Conservation (phyloP, 345 rosid genomes). For the Microthlaspi erraticum region DNA sequence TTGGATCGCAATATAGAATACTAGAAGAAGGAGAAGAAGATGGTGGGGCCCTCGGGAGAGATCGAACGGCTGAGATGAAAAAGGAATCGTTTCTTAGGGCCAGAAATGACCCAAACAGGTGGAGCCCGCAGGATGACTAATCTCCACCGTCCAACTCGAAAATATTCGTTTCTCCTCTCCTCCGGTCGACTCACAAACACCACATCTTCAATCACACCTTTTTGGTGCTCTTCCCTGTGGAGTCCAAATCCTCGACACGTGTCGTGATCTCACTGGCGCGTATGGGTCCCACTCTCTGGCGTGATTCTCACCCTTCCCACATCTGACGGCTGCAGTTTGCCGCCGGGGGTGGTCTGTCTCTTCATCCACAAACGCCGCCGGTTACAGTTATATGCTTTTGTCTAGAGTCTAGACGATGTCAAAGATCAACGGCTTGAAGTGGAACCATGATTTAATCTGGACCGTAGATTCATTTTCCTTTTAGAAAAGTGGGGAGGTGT, state of each 20-base stretch:
- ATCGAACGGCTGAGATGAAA: constrained; percentile 33
- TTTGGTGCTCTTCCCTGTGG: background rate
- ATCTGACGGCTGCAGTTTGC: constrained; percentile 24
- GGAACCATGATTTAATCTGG: too few relatives aligned
- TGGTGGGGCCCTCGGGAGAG: constrained; percentile 20
- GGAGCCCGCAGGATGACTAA: constrained; percentile 26
- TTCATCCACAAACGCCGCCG: background rate
- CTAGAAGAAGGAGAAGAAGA: constrained; percentile 16
- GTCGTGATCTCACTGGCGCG: constrained; percentile 2
- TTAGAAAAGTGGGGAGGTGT: too few relatives aligned
- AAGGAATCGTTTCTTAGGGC: constrained; percentile 2
- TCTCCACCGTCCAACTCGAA: constrained; percentile 44
- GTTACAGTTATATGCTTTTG: too few relatives aligned
- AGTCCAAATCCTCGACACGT: constrained; percentile 5
- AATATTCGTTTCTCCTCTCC: constrained; percentile 25
- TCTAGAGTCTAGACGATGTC: too few relatives aligned
- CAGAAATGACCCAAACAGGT: constrained; percentile 35
- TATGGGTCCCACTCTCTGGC: constrained; percentile 11
- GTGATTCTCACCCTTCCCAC: background rate
- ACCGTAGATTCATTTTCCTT: too few relatives aligned
- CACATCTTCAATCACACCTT: background rate
- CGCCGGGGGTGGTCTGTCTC: constrained; percentile 12
- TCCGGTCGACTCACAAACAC: background rate
- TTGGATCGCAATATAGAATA: constrained; percentile 33
- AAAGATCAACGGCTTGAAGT: background rate